phyloP scores from a whole-genome alignment of 306 rosid species.

The Fagus sylvatica region DNA sequence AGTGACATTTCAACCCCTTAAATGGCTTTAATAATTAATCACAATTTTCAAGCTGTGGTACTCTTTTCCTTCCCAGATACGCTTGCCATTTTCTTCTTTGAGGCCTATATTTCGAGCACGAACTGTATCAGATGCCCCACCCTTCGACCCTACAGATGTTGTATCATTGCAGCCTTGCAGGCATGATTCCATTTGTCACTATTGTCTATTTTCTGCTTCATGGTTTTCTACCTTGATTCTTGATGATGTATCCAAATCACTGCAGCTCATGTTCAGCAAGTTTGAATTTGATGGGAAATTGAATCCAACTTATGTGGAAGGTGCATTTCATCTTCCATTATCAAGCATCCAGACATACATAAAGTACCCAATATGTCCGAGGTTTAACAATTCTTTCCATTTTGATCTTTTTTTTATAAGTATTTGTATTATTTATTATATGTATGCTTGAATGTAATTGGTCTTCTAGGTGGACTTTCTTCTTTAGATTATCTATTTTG shows the following conservation, averaged over 20 bases:
- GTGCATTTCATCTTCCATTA: constrained; percentile 78
- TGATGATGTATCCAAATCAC: constrained; percentile 25
- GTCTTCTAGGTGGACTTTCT: constrained; percentile 13
- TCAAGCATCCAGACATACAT: constrained; percentile 73
- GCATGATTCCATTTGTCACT: constrained; percentile 47
- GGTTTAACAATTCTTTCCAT: constrained; percentile 46
- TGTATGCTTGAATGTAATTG: neutral
- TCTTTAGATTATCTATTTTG: constrained; percentile 1
- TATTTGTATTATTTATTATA: neutral
- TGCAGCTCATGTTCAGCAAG: constrained; percentile 99
- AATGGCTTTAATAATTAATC: neutral
- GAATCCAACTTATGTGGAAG: constrained; percentile 78
- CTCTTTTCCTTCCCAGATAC: constrained; percentile 47
- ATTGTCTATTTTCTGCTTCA: constrained; percentile 27
- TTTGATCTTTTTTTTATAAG: neutral
- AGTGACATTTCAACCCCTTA: constrained; percentile 22
- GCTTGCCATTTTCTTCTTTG: constrained; percentile 76
- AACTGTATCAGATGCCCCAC: constrained; percentile 77
- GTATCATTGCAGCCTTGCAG: constrained; percentile 56
- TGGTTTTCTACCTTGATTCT: constrained; percentile 19
- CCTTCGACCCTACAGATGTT: constrained; percentile 66
- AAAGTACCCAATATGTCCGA: constrained; percentile 72
- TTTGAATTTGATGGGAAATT: constrained; percentile 92
- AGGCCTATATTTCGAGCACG: constrained; percentile 88
- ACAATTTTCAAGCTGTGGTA: constrained; percentile 20